phyloP scores from a whole-genome alignment of 2,329 filamentous ascomycete genomes.

The Pestalotiopsis sp. region DNA sequence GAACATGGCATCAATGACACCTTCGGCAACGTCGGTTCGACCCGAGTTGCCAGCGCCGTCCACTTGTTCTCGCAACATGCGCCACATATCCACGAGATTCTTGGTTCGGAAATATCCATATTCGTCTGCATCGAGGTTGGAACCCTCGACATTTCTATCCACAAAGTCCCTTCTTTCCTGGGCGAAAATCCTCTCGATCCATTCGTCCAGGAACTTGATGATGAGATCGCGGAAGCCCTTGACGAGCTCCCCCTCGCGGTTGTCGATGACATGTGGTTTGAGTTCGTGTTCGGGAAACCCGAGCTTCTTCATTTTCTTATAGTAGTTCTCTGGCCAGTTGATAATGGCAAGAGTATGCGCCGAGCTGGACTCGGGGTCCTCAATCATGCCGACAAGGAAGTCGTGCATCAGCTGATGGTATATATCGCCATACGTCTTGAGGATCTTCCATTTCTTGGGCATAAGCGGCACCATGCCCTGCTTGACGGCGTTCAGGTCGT shows the following conservation, averaged over 20 bases:
- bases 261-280: slow-evolving; percentile 84
- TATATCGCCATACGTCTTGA: slow-evolving; percentile 84
- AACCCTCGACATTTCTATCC: slow-evolving; percentile 71
- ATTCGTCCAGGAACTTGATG: slow-evolving; percentile 93
- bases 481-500: slow-evolving; percentile 93
- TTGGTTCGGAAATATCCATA: slow-evolving; percentile 91
- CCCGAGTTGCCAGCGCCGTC: slow-evolving; percentile 82
- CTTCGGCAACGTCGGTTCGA: slow-evolving; percentile 88
- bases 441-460: slow-evolving; percentile 96
- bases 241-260: slow-evolving; percentile 85
- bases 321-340: slow-evolving; percentile 95
- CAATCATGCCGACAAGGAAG: slow-evolving; percentile 79
- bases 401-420: slow-evolving; percentile 97
- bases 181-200: slow-evolving; percentile 90
- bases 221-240: slow-evolving; percentile 94
- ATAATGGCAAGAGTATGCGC: slow-evolving; percentile 89
- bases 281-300: slow-evolving; percentile 79
- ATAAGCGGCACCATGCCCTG: slow-evolving; percentile 89
- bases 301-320: slow-evolving; percentile 91
- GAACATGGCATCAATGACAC: slow-evolving; percentile 96
- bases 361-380: slow-evolving; percentile 82
- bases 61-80: slow-evolving; percentile 93
- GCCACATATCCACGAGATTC: slow-evolving; percentile 93
- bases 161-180: slow-evolving; percentile 82
- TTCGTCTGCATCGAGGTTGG: slow-evolving; percentile 81